Evolutionary conservation across 441 rosid genomes (phyloP).

Genomic region (Gossypium gossypioides): DNA sequence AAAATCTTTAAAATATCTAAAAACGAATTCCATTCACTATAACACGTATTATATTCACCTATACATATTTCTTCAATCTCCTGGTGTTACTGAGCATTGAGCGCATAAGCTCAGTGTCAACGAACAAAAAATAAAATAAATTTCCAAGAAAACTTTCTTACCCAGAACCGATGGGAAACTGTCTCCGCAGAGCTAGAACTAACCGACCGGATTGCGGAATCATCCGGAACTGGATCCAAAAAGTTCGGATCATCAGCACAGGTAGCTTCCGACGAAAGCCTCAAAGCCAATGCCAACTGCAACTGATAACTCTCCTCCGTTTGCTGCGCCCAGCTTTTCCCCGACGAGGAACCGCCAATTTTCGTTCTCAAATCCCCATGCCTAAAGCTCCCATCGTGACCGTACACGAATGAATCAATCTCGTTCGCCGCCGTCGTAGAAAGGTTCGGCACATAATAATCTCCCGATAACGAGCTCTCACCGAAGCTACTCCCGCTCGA

Average conservation of each 20-base stretch:
- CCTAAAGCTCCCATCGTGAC: conserved; percentile 43
- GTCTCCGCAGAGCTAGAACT: conserved; percentile 55
- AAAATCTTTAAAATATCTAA: not conserved
- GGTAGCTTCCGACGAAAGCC: conserved; percentile 76
- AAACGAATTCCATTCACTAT: not conserved
- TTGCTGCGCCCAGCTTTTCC: conserved; percentile 96
- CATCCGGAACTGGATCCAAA: conserved; percentile 74
- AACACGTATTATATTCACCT: not conserved
- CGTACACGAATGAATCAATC: conserved; percentile 49
- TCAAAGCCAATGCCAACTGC: conserved; percentile 86
- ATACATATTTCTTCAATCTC: not conserved
- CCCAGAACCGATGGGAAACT: conserved; percentile 92
- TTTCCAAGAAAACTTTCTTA: conserved; percentile 17
- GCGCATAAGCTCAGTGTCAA: not conserved
- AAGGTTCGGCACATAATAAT: conserved; percentile 54
- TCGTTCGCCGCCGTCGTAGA: conserved; percentile 53
- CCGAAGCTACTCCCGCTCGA: conserved; percentile 97
- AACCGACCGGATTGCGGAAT: conserved; percentile 39
- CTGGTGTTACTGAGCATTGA: conserved; percentile 1
- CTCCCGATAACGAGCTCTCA: conserved; percentile 88
- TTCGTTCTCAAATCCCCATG: conserved; percentile 37
- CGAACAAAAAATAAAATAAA: not conserved
- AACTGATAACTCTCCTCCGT: conserved; percentile 99
- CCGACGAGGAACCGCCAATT: conserved; percentile 43
- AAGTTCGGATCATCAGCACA: conserved; percentile 88